Conservation (phyloP, 2,329 filamentous ascomycete species). For the Apiospora koreana region DNA sequence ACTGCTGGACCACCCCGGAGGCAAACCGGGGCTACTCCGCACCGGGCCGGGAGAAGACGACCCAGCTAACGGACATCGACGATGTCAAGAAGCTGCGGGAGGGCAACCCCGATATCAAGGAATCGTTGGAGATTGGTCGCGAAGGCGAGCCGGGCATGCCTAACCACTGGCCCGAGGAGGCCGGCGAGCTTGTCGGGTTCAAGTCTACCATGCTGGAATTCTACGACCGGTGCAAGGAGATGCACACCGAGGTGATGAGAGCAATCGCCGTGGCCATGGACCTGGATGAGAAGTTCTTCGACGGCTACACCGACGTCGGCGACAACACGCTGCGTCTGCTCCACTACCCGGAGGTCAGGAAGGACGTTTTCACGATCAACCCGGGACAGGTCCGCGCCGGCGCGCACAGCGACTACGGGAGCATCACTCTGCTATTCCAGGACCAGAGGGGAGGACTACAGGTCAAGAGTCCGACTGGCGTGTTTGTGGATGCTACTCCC, state of each 20-base stretch:
- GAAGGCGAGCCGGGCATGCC: slow-evolving; percentile 61
- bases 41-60: slow-evolving; percentile 71
- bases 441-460: slow-evolving; percentile 58
- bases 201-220: slow-evolving; percentile 74
- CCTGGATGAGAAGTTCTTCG: slow-evolving; percentile 72
- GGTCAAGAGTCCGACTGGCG: slow-evolving; percentile 69
- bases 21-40: slow-evolving; percentile 75
- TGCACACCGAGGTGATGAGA: slow-evolving; percentile 80
- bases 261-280: slow-evolving; percentile 83
- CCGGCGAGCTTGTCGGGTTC: slow-evolving; percentile 60
- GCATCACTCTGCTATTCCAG: slow-evolving; percentile 64
- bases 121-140: slow-evolving; percentile 65
- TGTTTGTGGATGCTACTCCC: slow-evolving; percentile 74
- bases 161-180: slow-evolving; percentile 73
- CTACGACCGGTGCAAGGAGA: slow-evolving; percentile 68
- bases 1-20: slow-evolving; percentile 72
- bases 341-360: slow-evolving; percentile 72
- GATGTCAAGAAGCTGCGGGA: slow-evolving; percentile 61
- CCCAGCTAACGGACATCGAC: slow-evolving; percentile 50
- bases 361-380: slow-evolving; percentile 65
- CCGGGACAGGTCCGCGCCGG: slow-evolving; percentile 74
- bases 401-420: slow-evolving; percentile 70
- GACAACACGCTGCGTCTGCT: slow-evolving; percentile 74
- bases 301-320: slow-evolving; percentile 68
- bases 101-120: slow-evolving; percentile 65